These are phyloP conservation scores for Dendrobium chrysotoxum DNA, from an alignment of 106 monocot genomes.

Conservation along the genomic window DNA sequence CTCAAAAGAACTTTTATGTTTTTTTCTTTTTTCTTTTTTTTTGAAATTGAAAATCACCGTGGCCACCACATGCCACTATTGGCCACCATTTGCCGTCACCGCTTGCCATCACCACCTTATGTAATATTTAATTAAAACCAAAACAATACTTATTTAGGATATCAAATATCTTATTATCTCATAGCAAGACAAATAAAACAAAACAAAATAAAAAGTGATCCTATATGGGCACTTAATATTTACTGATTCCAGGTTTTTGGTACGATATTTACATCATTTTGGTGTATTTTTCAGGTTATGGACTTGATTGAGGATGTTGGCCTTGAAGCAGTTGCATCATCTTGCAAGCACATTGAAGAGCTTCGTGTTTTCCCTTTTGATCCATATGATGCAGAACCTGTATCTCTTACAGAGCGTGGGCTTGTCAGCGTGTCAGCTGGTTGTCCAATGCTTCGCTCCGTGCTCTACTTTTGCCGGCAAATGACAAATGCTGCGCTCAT, in stretches of 20 bases:
- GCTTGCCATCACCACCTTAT: too few species aligned
- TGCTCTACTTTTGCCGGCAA: constrained; percentile 72
- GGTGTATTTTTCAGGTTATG: constrained; percentile 45
- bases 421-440: constrained; percentile 49
- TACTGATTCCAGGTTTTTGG: neutral
- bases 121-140: too few species aligned
- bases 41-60: too few species aligned
- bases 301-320: constrained; percentile 81
- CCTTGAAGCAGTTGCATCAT: constrained; percentile 60
- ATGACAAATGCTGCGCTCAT: constrained; percentile 72
- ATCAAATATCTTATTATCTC: too few species aligned
- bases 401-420: constrained; percentile 53
- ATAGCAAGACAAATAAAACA: too few species aligned
- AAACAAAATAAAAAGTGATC: too few species aligned
- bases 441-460: constrained; percentile 55
- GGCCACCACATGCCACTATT: too few species aligned
- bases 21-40: too few species aligned
- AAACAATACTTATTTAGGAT: too few species aligned
- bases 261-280: neutral
- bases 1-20: too few species aligned
- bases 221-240: neutral
- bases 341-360: constrained; percentile 67
- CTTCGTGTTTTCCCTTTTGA: constrained; percentile 86
- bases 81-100: too few species aligned
- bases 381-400: constrained; percentile 44